phyloP scores from a whole-genome alignment of 2,329 filamentous ascomycete species.

The Sordariomycetes sp. region DNA sequence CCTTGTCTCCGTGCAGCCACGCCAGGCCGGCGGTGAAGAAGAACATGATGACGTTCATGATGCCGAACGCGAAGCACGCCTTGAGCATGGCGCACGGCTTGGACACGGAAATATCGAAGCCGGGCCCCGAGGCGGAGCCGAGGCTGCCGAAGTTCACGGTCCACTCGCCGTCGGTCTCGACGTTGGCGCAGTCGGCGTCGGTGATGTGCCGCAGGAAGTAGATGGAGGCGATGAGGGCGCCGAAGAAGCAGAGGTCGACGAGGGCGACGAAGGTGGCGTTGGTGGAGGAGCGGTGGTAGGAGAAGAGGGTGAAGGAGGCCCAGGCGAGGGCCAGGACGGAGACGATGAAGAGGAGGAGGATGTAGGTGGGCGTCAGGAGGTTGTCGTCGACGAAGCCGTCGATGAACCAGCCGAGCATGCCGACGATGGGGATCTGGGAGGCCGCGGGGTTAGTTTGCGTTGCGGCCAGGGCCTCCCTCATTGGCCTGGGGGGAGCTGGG shows the following conservation, averaged over 20 bases:
- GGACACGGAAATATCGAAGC: conserved; percentile 44
- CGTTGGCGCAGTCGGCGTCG: conserved; percentile 55
- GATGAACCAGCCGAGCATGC: conserved; percentile 59
- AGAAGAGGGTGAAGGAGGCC: conserved; percentile 55
- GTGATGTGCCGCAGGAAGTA: conserved; percentile 49
- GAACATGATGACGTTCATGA: conserved; percentile 80
- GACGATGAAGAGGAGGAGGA: conserved; percentile 59
- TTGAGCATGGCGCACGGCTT: conserved; percentile 90
- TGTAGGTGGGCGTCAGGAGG: conserved; percentile 47
- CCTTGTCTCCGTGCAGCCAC: conserved; percentile 37
- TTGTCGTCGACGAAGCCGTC: conserved; percentile 46
- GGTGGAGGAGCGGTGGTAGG: conserved; percentile 49
- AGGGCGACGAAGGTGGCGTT: conserved; percentile 52
- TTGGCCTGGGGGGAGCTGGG: not conserved
- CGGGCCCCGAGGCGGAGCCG: conserved; percentile 39
- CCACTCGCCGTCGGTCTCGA: conserved; percentile 37
- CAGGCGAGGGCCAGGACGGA: conserved; percentile 52
- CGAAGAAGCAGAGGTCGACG: conserved; percentile 51
- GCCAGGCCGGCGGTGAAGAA: conserved; percentile 66
- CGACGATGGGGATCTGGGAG: conserved; percentile 50
- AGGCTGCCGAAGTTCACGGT: conserved; percentile 52
- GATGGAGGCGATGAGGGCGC: conserved; percentile 52
- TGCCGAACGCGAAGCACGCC: conserved; percentile 77
- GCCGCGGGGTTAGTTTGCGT: conserved; percentile 5
- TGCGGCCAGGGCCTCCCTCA: not conserved